Evolutionary conservation across 2,329 filamentous ascomycete genomes (phyloP), one percentile per base, ranked within the genome.

Genomic region (Byssochlamys sp.): DNA sequence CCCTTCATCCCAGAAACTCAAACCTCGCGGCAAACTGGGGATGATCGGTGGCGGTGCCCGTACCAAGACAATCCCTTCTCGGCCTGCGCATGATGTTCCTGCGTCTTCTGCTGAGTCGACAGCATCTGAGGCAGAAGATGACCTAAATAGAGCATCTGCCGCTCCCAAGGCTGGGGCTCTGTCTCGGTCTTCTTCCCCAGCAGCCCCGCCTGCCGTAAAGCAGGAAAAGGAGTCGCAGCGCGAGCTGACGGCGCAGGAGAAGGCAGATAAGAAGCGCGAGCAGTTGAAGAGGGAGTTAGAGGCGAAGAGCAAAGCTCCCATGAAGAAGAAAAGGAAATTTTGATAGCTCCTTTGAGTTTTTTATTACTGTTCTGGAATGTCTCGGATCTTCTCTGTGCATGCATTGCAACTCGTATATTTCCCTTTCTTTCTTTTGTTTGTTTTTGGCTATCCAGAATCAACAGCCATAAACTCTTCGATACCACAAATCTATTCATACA

Each of bases 301-400:
- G 55, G 73, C 71, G 56, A 80, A 79, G 64, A 76, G 77, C 28
- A 81, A 80, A 61, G 78, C 74, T 55, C 75, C 77, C 9, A 73
- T 67, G 19, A 84, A 81, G 74, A 85, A 84, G 74, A 83, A 80
- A 66, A 69, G 81, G 57, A 81, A 73, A 58, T 84, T 84, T 60
- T 84, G 67, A 73, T 28, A 2, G 4, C 14, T n/a, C 45, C 51
- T 54, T 35, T 10, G 35, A 27, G 3, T 54, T 31, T 6, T 48
- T 24, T 53, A 51, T 35, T 50, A 57, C 53, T 49, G n/a, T 49
- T 25, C 14, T 49, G 45, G 29, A 31, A 9, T 10, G 1, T 10
- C 6, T 31, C 7, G 29, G 29, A 2, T 9, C 2, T 31, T 10
- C 11, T 31, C 29, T 9, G 29, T 31, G 29, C 29, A 11, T 19